Evolutionary conservation across 495 filamentous ascomycete species (phyloP), one percentile per base, ranked within the genome.

Genomic region (Penicillium taxi): DNA sequence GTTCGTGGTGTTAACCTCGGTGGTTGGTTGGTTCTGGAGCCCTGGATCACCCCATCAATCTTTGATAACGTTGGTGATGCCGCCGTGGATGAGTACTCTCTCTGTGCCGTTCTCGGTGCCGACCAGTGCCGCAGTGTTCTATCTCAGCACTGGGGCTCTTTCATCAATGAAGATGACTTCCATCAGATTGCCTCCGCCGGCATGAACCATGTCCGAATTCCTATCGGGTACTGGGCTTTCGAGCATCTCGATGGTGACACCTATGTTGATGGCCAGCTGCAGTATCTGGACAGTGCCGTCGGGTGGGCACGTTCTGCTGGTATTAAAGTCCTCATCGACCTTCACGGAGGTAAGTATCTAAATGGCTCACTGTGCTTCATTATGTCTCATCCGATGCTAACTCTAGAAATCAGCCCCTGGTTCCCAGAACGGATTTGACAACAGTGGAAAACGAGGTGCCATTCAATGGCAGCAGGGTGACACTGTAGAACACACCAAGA

Each of bases 351-450:
- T 78, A 56, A 50, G 71, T 59, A 11, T 32, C 17, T 9, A 14
- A 14, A 21, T 30, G 9, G 13, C 6, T 13, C 15, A 27, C 12
- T n/a, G 13, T 26, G 11, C n/a, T 11, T 5, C 13, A 16, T n/a
- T 21, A 9, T 22, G 9, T 21, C n/a, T 12, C 2, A 14, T 6
- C 2, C 8, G 9, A 51, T 5, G 47, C 54, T 40, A 52, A 64
- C 30, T n/a, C 41, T 2, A 12, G 12, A 9, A 24, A 5, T 21
- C 41, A 73, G 81, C 75, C 13, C 84, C 84, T 14, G 83, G 81
- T 7, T 82, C 77, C 16, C 84, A 90, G 52, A 90, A 90, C 46
- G 84, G 84, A 12, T 87, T 86, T 55, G 86, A 86, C 54, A 86
- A 88, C 56, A 77, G 69, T 28, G 84, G 83, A 6, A 64, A 66